Evolutionary conservation across 2,329 filamentous ascomycete genomes (phyloP), one percentile per base, ranked within the genome.

Genomic region (Fusarium sp.): DNA sequence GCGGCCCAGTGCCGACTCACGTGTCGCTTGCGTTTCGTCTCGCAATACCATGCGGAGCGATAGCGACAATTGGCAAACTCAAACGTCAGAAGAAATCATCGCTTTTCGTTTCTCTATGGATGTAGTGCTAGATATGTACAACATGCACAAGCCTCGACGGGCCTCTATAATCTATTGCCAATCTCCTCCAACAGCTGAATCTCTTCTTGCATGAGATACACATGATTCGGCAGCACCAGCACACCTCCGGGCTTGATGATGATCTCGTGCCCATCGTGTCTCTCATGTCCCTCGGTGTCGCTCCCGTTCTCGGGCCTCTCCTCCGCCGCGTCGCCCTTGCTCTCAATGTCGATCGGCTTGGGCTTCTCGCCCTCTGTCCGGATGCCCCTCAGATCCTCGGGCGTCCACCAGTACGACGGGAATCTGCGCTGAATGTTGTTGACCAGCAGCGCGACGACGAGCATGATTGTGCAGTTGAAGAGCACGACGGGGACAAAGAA

Each of bases 351-450:
- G 6, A 41, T 53, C 28, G 27, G 48, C 40, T 48, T 64, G 15
- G 34, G 52, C 15, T 43, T 47, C n/a, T 63, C 10, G 0, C 40
- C 60, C 31, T 60, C 64, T 1, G 52, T 65, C 39, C 23, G 60
- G 3, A 51, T 5, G 1, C 31, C 46, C 12, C 16, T 46, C 55
- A 80, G 40, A 7, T 80, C 71, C 16, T 78, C 77, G 0, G 87
- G 82, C 1, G 88, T 87, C 89, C 89, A 93, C 92, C 92, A 94
- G 76, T 92, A 94, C 3, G 87, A 68, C 0, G 92, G 92, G 66
- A 89, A 94, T 16, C 84, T 83, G 9, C 90, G 83, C 75, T 91
- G 88, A 3, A 93, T 80, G 66, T 94, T 94, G 74, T 94, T 93
- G 62, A 93, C 73, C 7, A 93, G 31, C 52, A 93, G 79, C 0